A percentile compares a stretch with the other conserved stretches of the same genome.
phyloP scores from a whole-genome alignment of 352 stramenopile species.

The Phytopythium aichiense region DNA sequence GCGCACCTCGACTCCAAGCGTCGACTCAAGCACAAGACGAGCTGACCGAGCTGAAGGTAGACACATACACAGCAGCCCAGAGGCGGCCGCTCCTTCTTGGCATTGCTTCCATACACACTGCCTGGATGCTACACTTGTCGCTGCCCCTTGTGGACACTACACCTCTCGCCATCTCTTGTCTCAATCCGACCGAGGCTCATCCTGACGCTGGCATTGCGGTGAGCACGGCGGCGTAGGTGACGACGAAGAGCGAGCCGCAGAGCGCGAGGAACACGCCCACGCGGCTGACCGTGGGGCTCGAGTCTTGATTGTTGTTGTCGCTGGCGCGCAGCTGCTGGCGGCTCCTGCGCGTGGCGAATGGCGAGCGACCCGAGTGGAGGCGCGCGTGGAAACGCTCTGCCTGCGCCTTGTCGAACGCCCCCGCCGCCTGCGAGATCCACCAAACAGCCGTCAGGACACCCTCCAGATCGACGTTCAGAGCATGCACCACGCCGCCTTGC shows the following conservation, averaged over 20 bases:
- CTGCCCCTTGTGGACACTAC: background rate
- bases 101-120: background rate
- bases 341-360: slow-evolving; percentile 7
- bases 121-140: background rate
- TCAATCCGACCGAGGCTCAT: slow-evolving; percentile 1
- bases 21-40: slow-evolving; percentile 16
- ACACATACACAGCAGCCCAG: background rate
- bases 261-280: slow-evolving; percentile 29
- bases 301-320: background rate
- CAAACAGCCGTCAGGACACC: background rate
- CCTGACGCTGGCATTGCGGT: slow-evolving; percentile 26
- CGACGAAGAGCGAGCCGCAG: slow-evolving; percentile 27
- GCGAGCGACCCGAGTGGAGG: slow-evolving; percentile 21
- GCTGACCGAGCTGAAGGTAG: background rate
- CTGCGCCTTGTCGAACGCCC: slow-evolving; percentile 31
- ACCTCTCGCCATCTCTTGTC: background rate
- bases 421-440: slow-evolving; percentile 19
- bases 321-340: slow-evolving; percentile 5
- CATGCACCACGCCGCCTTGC: background rate
- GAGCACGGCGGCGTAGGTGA: slow-evolving; percentile 34
- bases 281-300: background rate
- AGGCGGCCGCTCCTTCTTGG: background rate
- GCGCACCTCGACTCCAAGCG: slow-evolving; percentile 29
- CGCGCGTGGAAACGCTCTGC: slow-evolving; percentile 36
- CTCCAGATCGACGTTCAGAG: background rate